Evolutionary conservation across 1,284 basidiomycete species (phyloP).

Genomic region (Marasmius tenuissimus): DNA sequence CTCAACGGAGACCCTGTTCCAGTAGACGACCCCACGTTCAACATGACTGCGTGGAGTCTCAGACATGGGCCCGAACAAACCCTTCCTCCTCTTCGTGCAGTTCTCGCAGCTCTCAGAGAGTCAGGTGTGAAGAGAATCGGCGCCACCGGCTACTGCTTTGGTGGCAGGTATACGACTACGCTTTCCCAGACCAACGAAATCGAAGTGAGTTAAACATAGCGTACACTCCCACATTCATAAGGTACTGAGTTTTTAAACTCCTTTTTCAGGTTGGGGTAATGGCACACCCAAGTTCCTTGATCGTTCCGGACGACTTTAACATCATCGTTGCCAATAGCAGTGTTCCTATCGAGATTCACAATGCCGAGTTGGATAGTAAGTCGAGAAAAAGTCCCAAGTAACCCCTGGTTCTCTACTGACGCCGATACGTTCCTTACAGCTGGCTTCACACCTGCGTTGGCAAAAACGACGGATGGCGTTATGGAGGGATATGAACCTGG

Average conservation of each 20-base stretch:
- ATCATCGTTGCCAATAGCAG: constrained; percentile 16
- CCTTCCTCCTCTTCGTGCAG: constrained; percentile 25
- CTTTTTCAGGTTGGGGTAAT: constrained; percentile 32
- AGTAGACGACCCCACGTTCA: constrained; percentile 14
- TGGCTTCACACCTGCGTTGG: constrained; percentile 16
- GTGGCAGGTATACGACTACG: constrained; percentile 18
- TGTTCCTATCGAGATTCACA: constrained; percentile 19
- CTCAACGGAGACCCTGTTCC: constrained; percentile 37
- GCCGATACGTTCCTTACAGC: constrained; percentile 1
- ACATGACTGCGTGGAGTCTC: constrained; percentile 19
- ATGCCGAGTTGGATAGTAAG: constrained; percentile 15
- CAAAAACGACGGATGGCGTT: constrained; percentile 14
- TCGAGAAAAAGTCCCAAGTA: neutral
- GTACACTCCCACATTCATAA: neutral
- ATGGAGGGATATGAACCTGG: constrained; percentile 21
- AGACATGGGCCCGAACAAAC: constrained; percentile 23
- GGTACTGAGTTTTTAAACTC: constrained; percentile 17
- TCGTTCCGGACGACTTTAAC: constrained; percentile 37
- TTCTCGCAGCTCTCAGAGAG: constrained; percentile 25
- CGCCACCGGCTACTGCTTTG: constrained; percentile 30
- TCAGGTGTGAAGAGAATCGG: constrained; percentile 23
- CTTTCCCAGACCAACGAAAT: neutral
- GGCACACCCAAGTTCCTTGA: constrained; percentile 40
- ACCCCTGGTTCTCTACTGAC: neutral
- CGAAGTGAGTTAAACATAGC: neutral